Base-by-base conservation (phyloP, 805 yeast genomes). In the Candida oleophila region DNA sequence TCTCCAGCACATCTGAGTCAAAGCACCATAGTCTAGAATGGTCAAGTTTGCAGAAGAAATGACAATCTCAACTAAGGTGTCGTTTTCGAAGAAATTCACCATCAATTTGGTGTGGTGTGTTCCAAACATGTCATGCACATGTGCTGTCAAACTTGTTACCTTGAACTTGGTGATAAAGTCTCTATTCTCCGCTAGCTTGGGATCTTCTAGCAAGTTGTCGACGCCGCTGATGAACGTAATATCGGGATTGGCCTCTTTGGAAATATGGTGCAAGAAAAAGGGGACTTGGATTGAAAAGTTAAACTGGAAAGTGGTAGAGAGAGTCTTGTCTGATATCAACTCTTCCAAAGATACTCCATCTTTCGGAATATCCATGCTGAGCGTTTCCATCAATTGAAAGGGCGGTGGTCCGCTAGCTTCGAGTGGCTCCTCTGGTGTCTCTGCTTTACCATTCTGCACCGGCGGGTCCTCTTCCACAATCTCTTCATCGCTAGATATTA, bases 41-140 rank as follows among this genome's bases (percentile, higher is more conserved):
- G 83, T 80, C 45, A 83, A 57, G 59, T 85, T 85, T 59, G 78
- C 74, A 1, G 89, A 79, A 60, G 83, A 78, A 20, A 85, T 65
- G 19, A 78, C 79, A 0, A 85, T 60, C 55, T 78, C 82, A 28
- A 74, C 60, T 0, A 74, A 61, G 15, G 65, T 66, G 50, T 78
- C 78, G 2, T 57, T 57, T 15, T 15, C 21, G 54, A 70, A 81
- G 47, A 76, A 65, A 55, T 84, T 84, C 12, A 85, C 64, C 72
- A 85, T 80, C 76, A 85, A 65, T 57, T 85, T 85, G 1, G 88
- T 74, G 59, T 85, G 92, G 59, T 85, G 90, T 2, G 65, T 62
- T n/a, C 65, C 77, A 54, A 46, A 75, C 22, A 59, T 53, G 49
- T 50, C 68, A 9, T 67, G 70, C 41, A 57, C 54, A 47, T 47